phyloP scores from a whole-genome alignment of 2,329 filamentous ascomycete genomes.

The Claviceps cyperi region DNA sequence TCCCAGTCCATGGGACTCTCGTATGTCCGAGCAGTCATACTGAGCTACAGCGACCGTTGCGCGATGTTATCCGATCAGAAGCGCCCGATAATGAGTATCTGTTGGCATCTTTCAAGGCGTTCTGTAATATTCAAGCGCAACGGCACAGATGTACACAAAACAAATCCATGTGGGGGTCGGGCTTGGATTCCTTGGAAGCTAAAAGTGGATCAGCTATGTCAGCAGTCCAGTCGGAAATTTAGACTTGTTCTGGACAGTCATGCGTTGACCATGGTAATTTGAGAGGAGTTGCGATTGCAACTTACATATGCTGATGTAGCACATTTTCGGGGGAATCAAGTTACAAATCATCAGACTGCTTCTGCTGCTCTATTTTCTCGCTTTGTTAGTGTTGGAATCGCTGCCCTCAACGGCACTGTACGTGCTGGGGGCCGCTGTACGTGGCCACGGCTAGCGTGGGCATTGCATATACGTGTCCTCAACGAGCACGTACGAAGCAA shows the following conservation, averaged over 20 bases:
- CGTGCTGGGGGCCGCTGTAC: too few species aligned
- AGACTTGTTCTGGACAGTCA: neutral
- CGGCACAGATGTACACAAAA: constrained; percentile 18
- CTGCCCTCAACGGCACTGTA: too few species aligned
- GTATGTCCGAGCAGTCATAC: constrained; percentile 40
- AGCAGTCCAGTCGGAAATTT: constrained; percentile 7
- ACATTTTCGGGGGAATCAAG: too few species aligned
- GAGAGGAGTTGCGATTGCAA: neutral
- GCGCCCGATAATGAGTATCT: neutral
- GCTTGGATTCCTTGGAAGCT: neutral
- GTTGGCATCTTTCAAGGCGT: neutral
- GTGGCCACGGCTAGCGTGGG: too few species aligned
- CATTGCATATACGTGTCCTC: too few species aligned
- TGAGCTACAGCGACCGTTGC: neutral
- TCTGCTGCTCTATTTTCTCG: neutral
- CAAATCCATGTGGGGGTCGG: constrained; percentile 12
- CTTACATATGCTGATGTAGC: too few species aligned
- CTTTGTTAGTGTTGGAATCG: too few species aligned
- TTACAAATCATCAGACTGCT: neutral
- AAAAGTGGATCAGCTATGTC: constrained; percentile 14
- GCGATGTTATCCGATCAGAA: neutral
- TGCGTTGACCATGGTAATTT: neutral
- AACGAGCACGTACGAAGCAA: too few species aligned
- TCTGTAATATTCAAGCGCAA: constrained; percentile 14
- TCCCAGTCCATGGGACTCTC: constrained; percentile 55